phyloP scores from a whole-genome alignment of 305 asterid genomes.

The Euphrasia arctica region DNA sequence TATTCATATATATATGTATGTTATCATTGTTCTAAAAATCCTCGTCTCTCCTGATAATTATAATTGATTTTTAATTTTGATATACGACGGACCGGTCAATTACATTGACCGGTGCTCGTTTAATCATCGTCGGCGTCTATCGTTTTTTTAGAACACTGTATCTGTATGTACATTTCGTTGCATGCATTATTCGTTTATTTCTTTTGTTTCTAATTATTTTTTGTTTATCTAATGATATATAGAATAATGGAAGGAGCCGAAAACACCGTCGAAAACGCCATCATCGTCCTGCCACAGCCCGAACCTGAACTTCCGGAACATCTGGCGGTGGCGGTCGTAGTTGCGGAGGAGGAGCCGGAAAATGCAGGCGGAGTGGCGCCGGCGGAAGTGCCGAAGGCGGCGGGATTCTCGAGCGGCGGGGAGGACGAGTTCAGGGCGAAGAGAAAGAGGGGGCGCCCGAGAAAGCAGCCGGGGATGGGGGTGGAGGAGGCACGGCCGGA shows the following conservation, averaged over 20 bases:
- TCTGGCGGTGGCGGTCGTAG: not conserved
- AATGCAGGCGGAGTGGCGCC: not conserved
- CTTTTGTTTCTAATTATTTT: not conserved
- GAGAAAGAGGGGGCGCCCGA: slow-evolving; percentile 2
- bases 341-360: not conserved
- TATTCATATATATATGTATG: too few relatives aligned
- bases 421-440: not conserved
- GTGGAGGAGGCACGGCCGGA: not conserved
- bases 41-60: not conserved
- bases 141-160: not conserved
- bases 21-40: not conserved
- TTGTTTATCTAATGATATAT: not conserved
- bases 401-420: not conserved
- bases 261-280: not conserved
- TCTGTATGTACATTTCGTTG: not conserved
- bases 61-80: too few relatives aligned
- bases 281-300: not conserved
- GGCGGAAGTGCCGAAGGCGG: not conserved
- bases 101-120: too few relatives aligned
- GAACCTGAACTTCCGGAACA: not conserved
- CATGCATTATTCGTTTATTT: not conserved
- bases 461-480: not conserved
- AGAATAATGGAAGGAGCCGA: not conserved
- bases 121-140: too few relatives aligned
- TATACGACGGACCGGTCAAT: too few relatives aligned